Conservation (phyloP, 2,329 filamentous ascomycete genomes). For the Fragosphaeria purpurea region DNA sequence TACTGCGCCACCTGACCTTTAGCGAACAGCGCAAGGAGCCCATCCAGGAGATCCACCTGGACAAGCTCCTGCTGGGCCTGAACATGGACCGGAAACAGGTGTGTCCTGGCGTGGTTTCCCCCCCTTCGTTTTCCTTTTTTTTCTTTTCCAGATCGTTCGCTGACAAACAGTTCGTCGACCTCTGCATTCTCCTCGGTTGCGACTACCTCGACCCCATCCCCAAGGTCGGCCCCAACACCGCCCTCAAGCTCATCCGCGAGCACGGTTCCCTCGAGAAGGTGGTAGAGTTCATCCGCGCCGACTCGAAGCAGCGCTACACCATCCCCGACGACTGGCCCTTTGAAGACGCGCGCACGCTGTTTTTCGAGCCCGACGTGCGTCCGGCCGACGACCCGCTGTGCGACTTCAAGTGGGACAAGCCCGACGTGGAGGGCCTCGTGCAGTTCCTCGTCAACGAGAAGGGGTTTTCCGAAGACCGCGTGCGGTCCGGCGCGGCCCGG, state of each 20-base stretch:
- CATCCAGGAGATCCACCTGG: slow-evolving; percentile 86
- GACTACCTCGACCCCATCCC: slow-evolving; percentile 96
- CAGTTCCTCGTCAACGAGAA: slow-evolving; percentile 89
- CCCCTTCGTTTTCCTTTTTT: neutral
- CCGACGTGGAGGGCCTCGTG: slow-evolving; percentile 81
- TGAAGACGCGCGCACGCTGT: slow-evolving; percentile 80
- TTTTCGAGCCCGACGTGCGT: slow-evolving; percentile 83
- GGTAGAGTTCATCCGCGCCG: slow-evolving; percentile 67
- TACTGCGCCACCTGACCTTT: slow-evolving; percentile 88
- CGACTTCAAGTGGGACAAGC: slow-evolving; percentile 96
- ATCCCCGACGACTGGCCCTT: slow-evolving; percentile 97
- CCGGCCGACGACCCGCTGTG: slow-evolving; percentile 74
- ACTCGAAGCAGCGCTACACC: slow-evolving; percentile 67
- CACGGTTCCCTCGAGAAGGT: slow-evolving; percentile 81
- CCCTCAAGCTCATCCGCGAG: slow-evolving; percentile 87
- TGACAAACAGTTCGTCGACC: slow-evolving; percentile 70
- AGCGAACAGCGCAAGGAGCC: slow-evolving; percentile 96
- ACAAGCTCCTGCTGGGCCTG: slow-evolving; percentile 77
- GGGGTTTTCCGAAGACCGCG: slow-evolving; percentile 92
- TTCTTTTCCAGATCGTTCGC: neutral
- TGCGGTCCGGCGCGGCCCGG: slow-evolving; percentile 65
- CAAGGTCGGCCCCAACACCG: slow-evolving; percentile 85
- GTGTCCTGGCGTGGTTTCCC: slow-evolving; percentile 14
- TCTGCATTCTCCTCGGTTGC: slow-evolving; percentile 94
- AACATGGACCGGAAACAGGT: slow-evolving; percentile 82